These are phyloP conservation scores for Phalaenopsis hybrid DNA, from an alignment of 116 monocot genomes.

Conservation along the genomic window DNA sequence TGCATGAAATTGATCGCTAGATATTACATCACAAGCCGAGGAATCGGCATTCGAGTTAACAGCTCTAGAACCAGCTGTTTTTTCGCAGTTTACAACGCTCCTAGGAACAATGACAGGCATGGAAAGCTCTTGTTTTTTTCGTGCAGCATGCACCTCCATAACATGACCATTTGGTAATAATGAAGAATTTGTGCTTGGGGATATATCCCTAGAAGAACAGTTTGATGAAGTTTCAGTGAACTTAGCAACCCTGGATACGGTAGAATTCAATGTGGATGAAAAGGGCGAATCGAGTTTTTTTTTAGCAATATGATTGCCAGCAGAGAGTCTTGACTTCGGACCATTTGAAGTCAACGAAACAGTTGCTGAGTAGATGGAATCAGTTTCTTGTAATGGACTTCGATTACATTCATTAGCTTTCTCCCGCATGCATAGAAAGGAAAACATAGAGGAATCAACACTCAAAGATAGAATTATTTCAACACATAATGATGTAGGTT, in stretches of 20 bases:
- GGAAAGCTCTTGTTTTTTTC: too few relatives aligned
- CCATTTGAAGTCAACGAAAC: slow-evolving; percentile 21
- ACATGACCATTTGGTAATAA: slow-evolving; percentile 32
- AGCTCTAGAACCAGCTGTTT: too few relatives aligned
- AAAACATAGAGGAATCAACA: not conserved
- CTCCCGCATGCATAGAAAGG: slow-evolving; percentile 1
- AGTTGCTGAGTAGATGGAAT: slow-evolving; percentile 16
- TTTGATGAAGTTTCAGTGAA: slow-evolving; percentile 15
- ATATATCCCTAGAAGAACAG: slow-evolving; percentile 19
- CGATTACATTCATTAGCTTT: slow-evolving; percentile 36
- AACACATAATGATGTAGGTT: not conserved
- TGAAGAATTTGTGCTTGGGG: slow-evolving; percentile 22
- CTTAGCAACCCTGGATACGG: slow-evolving; percentile 19
- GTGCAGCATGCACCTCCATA: too few relatives aligned
- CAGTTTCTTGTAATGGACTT: slow-evolving; percentile 14
- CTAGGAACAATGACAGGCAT: too few relatives aligned
- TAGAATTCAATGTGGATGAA: slow-evolving; percentile 26
- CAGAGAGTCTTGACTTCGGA: slow-evolving; percentile 22
- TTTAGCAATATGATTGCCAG: slow-evolving; percentile 11
- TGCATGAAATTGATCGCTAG: slow-evolving; percentile 7
- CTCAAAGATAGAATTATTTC: not conserved
- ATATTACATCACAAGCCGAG: slow-evolving; percentile 4
- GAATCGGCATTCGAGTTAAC: slow-evolving; percentile 10
- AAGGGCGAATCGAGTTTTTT: slow-evolving; percentile 28
- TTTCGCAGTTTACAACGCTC: too few relatives aligned